Evolutionary conservation across 2,329 filamentous ascomycete genomes (phyloP).

Genomic region (Phaeophleospora eucalypticola): DNA sequence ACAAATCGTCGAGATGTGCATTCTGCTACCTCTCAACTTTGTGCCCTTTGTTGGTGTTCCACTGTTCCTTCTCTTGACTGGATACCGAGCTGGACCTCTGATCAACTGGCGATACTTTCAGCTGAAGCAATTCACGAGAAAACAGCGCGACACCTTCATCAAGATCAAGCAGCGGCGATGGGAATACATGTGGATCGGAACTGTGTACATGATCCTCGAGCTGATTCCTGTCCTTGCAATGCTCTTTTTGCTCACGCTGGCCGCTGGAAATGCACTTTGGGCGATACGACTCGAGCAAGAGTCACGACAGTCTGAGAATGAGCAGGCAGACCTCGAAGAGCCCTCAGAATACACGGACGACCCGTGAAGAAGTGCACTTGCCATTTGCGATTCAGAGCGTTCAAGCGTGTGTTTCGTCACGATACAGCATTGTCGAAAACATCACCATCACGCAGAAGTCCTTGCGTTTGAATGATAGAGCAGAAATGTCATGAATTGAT

Average conservation of each 20-base stretch:
- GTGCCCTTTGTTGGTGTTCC: slow-evolving; percentile 79
- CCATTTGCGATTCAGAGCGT: too few species aligned
- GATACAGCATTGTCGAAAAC: slow-evolving; percentile 3
- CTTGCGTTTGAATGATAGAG: not conserved
- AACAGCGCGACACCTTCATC: slow-evolving; percentile 68
- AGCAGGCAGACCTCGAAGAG: slow-evolving; percentile 20
- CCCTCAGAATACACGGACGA: slow-evolving; percentile 31
- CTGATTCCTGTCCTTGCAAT: slow-evolving; percentile 89
- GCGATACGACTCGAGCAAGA: slow-evolving; percentile 70
- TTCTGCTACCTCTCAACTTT: slow-evolving; percentile 69
- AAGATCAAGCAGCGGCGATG: slow-evolving; percentile 59
- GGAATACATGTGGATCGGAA: slow-evolving; percentile 93
- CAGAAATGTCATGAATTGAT: not conserved
- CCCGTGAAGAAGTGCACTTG: too few species aligned
- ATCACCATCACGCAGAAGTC: slow-evolving; percentile 1
- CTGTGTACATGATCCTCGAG: slow-evolving; percentile 76
- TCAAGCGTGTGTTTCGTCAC: not conserved
- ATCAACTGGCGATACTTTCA: slow-evolving; percentile 90
- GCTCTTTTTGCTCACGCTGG: slow-evolving; percentile 85
- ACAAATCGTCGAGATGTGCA: slow-evolving; percentile 81
- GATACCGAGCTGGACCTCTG: slow-evolving; percentile 79
- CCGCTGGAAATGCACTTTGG: slow-evolving; percentile 83
- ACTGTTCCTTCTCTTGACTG: slow-evolving; percentile 82
- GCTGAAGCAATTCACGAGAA: slow-evolving; percentile 68
- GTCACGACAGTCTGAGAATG: slow-evolving; percentile 10